Percentiles rank a stretch among this genome's conserved stretches.
phyloP scores from a whole-genome alignment of 2,329 filamentous ascomycete genomes.

The Phialophora macrospora region DNA sequence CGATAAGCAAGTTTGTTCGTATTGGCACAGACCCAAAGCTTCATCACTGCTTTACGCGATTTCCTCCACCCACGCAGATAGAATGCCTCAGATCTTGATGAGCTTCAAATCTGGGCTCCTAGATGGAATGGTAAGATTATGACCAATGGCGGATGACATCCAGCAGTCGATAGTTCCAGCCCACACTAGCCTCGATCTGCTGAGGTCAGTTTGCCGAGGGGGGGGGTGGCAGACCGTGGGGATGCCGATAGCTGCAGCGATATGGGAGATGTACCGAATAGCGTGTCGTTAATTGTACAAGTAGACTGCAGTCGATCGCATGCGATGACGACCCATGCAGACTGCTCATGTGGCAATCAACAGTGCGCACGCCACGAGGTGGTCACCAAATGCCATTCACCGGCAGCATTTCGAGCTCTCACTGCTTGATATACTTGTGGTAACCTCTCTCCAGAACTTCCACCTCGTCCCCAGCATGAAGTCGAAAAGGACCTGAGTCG shows the following conservation, averaged over 20 bases:
- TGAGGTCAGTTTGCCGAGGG: background rate
- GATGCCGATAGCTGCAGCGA: background rate
- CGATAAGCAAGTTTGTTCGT: conserved; percentile 23
- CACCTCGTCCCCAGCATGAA: conserved; percentile 48
- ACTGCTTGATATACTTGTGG: conserved; percentile 51
- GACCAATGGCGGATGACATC: background rate
- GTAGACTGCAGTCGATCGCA: background rate
- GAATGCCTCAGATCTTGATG: conserved; percentile 4
- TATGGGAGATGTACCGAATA: background rate
- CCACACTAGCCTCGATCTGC: background rate
- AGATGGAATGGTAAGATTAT: background rate
- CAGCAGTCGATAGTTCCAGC: background rate
- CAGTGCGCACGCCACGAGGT: background rate
- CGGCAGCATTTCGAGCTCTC: background rate
- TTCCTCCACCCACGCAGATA: background rate
- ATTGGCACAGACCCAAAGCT: conserved; percentile 22
- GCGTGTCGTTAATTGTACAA: background rate
- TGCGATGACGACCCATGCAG: background rate
- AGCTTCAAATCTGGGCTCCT: background rate
- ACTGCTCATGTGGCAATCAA: background rate
- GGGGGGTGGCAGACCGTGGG: too few species aligned
- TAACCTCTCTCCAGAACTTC: conserved; percentile 49
- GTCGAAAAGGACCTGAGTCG: conserved; percentile 25
- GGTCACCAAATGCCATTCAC: background rate
- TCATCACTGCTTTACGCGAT: background rate